Evolutionary conservation across 164 flowering plant species (phyloP).

Genomic region (Nymphaea colorata): DNA sequence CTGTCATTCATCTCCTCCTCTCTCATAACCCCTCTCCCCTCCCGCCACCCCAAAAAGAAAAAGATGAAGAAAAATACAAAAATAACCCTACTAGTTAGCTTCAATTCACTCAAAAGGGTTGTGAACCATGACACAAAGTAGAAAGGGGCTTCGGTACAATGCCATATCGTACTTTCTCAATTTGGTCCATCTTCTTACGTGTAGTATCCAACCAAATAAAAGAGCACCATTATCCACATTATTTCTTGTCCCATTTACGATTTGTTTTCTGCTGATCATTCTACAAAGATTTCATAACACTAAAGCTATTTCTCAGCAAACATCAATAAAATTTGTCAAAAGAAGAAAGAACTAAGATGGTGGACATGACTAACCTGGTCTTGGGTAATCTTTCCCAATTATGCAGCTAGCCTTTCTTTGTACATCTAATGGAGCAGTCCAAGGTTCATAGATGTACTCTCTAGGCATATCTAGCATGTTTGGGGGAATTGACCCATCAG

Average conservation of each 20-base stretch:
- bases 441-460: conserved; percentile 91
- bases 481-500: too few relatives aligned
- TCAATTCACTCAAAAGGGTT: too few relatives aligned
- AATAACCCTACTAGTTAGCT: too few relatives aligned
- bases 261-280: not conserved
- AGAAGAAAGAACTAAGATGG: not conserved
- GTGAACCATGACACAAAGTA: too few relatives aligned
- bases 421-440: conserved; percentile 82
- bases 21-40: too few relatives aligned
- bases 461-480: conserved; percentile 69
- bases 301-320: not conserved
- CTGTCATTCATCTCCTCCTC: too few relatives aligned
- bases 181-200: too few relatives aligned
- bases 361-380: conserved; percentile 49
- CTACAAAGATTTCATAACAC: not conserved
- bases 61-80: too few relatives aligned
- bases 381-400: conserved; percentile 84
- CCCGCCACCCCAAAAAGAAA: too few relatives aligned
- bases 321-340: not conserved
- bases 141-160: too few relatives aligned
- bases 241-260: not conserved
- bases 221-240: not conserved
- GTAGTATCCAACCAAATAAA: too few relatives aligned
- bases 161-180: too few relatives aligned
- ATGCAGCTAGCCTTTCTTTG: conserved; percentile 84